Conservation (phyloP, 2,329 filamentous ascomycete genomes). For the Botrytis fragariae region DNA sequence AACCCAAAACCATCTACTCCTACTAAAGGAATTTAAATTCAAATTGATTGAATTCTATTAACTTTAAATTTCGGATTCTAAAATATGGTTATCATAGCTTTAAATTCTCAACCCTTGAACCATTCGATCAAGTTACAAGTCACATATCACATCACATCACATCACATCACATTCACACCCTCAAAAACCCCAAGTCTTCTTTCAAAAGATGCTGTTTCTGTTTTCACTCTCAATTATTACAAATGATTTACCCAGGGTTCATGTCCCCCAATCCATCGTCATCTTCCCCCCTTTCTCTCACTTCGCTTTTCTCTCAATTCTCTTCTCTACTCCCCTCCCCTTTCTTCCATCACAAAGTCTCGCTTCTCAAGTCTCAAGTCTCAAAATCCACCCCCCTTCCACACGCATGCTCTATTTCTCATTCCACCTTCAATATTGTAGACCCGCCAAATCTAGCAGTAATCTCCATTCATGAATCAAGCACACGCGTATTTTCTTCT, state of each 20-base stretch:
- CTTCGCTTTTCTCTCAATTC: not conserved
- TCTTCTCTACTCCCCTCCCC: not conserved
- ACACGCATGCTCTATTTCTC: not conserved
- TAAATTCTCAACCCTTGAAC: no score
- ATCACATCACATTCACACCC: not conserved
- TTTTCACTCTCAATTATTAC: constrained; percentile 16
- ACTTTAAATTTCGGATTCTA: no score
- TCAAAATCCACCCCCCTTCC: not conserved
- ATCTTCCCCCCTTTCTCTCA: no score
- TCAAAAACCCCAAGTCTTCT: not conserved
- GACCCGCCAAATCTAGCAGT: not conserved
- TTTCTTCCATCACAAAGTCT: not conserved
- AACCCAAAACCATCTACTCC: no score
- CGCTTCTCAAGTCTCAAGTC: not conserved
- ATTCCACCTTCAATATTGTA: not conserved
- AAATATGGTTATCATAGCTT: no score
- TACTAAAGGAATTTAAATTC: no score
- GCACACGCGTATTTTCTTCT: not conserved
- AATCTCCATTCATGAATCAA: not conserved
- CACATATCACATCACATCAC: not conserved
- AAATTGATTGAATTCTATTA: no score
- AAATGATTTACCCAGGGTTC: constrained; percentile 17
- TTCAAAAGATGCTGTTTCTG: constrained; percentile 11
- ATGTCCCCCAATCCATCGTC: constrained; percentile 7
- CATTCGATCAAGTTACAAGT: not conserved